Evolutionary conservation across 2,329 filamentous ascomycete species (phyloP).

Genomic region (Exophiala dermatitidis): DNA sequence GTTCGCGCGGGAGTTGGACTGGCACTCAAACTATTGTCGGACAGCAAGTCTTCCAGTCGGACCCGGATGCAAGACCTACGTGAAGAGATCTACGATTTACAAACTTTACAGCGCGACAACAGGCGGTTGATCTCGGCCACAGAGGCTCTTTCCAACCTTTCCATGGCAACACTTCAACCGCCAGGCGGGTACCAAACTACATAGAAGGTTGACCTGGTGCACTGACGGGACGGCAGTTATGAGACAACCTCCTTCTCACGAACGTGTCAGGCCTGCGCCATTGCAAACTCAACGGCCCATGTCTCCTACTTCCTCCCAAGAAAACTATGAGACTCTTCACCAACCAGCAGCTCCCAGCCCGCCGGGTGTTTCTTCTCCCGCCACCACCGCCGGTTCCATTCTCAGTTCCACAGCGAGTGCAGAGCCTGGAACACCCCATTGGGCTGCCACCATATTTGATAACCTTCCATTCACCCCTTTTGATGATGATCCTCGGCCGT

Average conservation of each 20-base stretch:
- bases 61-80: constrained; percentile 16
- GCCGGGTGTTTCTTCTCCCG: constrained; percentile 17
- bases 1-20: background rate
- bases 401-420: constrained; percentile 23
- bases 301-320: constrained; percentile 22
- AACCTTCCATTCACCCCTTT: constrained; percentile 22
- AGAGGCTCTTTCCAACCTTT: constrained; percentile 15
- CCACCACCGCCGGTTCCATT: constrained; percentile 25
- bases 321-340: constrained; percentile 19
- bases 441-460: constrained; percentile 37
- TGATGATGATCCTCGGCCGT: constrained; percentile 19
- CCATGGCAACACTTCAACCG: constrained; percentile 14
- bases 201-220: background rate
- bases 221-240: constrained; percentile 11
- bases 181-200: constrained; percentile 3
- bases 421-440: constrained; percentile 32
- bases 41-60: constrained; percentile 16
- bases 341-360: constrained; percentile 18
- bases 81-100: constrained; percentile 23
- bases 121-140: constrained; percentile 16
- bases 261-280: constrained; percentile 14
- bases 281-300: constrained; percentile 12
- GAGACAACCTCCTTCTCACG: constrained; percentile 16
- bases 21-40: constrained; percentile 8
- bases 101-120: constrained; percentile 13